Percentiles rank a stretch among this genome's conserved stretches.
These are phyloP conservation scores for Panaeolus papilionaceus DNA, from an alignment of 768 basidiomycete genomes.

Conservation along the genomic window DNA sequence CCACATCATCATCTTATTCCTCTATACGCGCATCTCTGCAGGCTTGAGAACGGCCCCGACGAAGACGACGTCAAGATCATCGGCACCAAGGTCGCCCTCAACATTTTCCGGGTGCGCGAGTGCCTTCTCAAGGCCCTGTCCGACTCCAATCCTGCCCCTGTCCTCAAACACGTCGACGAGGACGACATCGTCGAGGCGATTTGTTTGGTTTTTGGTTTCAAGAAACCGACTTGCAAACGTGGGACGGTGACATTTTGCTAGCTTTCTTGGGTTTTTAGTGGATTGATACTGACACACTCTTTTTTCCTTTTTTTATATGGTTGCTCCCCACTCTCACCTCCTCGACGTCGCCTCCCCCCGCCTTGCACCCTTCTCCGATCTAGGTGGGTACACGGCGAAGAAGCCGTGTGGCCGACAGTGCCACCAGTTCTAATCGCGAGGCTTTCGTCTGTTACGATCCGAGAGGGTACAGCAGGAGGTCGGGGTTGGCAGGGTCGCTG, in stretches of 20 bases:
- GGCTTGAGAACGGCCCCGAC: conserved; percentile 54
- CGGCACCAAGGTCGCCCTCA: conserved; percentile 56
- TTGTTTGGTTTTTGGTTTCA: conserved; percentile 22
- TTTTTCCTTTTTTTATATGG: not conserved
- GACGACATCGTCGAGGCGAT: conserved; percentile 19
- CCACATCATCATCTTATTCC: conserved; percentile 53
- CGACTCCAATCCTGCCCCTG: conserved; percentile 20
- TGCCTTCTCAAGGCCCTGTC: conserved; percentile 34
- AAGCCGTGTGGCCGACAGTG: conserved; percentile 6
- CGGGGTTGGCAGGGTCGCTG: conserved; percentile 5
- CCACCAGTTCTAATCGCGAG: not conserved
- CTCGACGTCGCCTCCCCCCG: not conserved
- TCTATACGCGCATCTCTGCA: conserved; percentile 58
- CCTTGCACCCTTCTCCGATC: not conserved
- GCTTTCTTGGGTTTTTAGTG: not conserved
- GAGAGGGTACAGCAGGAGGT: not conserved
- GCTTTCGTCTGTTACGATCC: not conserved
- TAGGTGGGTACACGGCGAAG: not conserved
- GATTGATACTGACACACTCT: not conserved
- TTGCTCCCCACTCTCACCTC: not conserved
- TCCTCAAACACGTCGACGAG: conserved; percentile 25
- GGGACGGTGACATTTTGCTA: conserved; percentile 3
- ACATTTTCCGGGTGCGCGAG: conserved; percentile 61
- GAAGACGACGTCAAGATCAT: conserved; percentile 59
- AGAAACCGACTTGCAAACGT: conserved; percentile 12